Base-by-base conservation (phyloP, 768 basidiomycete genomes). In the Auricularia sp. region DNA sequence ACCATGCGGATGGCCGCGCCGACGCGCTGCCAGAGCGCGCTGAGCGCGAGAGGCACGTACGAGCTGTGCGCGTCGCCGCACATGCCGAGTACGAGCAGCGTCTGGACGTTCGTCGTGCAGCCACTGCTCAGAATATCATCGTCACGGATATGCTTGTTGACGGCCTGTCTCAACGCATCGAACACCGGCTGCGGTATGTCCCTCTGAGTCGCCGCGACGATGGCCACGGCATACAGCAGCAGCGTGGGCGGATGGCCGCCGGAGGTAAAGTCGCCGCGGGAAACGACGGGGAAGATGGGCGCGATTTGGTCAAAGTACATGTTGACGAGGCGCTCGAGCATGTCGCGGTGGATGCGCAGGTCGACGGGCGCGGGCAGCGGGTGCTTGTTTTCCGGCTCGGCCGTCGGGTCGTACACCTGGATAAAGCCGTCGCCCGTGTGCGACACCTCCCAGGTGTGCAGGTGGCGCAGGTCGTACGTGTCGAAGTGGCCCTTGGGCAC, bases 1-100 rank as follows among this genome's bases (percentile, higher is more conserved):
- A 91, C 89, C 96, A 98, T 94, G 70, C 94, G 83, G 68, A 95
- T 87, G n/a, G 92, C 90, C 34, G 86, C 82, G n/a, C 92, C 92
- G 29, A 92, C 78, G 54, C 94, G 83, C 64, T 93, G 83, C 86
- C 93, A 92, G 44, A 93, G 76, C 7, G 92, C 92, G 35, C 91
- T 94, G 63, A 95, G 76, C 1, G 92, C 92, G 62, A 83, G 88
- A 24, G 93, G 88, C 3, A 93, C 90, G 72, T 86, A 92, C 72
- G 89, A 90, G 29, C 92, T 94, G 77, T 98, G 95, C 58, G 89
- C 86, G 71, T 97, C 94, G 45, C 87, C 93, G 24, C 85, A 85
- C 90, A 92, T 92, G 71, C 88, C 87, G 64, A 94, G 73, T 69
- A 94, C 90, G 67, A 96, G 79, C 66, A 97, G 75, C 5, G 91